Percentiles rank a stretch among this genome's conserved stretches.
phyloP scores from a whole-genome alignment of 1,284 basidiomycete genomes.

The Coniferiporia weirii region DNA sequence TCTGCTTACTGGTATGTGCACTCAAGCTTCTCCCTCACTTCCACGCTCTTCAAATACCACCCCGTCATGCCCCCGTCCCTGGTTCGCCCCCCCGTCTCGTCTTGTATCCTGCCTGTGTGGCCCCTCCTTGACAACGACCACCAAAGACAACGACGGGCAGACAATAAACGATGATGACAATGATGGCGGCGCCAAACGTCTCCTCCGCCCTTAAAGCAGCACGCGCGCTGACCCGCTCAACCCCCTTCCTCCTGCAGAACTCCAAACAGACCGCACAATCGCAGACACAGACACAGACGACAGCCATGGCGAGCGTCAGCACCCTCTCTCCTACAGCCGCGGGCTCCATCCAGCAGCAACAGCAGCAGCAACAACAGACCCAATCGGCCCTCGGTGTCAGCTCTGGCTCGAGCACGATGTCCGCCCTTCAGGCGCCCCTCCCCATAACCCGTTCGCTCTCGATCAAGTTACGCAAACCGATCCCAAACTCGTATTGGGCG shows the following conservation, averaged over 20 bases:
- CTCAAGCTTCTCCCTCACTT: background rate
- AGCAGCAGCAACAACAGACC: background rate
- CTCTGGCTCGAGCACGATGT: background rate
- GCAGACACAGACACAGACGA: background rate
- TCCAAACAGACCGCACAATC: background rate
- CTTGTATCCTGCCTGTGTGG: background rate
- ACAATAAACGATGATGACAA: no score
- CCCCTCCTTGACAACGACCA: background rate
- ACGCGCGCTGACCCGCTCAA: conserved; percentile 1
- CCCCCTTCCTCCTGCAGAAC: conserved; percentile 3
- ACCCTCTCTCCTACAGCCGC: background rate
- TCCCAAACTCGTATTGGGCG: conserved; percentile 79
- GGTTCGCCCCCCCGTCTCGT: background rate
- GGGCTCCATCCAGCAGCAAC: background rate
- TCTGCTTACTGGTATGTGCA: no score
- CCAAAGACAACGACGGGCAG: background rate
- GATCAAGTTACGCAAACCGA: conserved; percentile 35
- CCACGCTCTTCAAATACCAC: background rate
- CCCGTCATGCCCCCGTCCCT: background rate
- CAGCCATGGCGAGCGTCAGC: conserved; percentile 2
- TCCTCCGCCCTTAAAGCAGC: conserved; percentile 2
- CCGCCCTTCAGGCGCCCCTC: conserved; percentile 23
- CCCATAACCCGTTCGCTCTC: conserved; percentile 29
- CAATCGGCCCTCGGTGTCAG: no score
- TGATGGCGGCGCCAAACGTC: background rate